Evolutionary conservation across 768 basidiomycete species (phyloP).

Genomic region (Russula sp.): DNA sequence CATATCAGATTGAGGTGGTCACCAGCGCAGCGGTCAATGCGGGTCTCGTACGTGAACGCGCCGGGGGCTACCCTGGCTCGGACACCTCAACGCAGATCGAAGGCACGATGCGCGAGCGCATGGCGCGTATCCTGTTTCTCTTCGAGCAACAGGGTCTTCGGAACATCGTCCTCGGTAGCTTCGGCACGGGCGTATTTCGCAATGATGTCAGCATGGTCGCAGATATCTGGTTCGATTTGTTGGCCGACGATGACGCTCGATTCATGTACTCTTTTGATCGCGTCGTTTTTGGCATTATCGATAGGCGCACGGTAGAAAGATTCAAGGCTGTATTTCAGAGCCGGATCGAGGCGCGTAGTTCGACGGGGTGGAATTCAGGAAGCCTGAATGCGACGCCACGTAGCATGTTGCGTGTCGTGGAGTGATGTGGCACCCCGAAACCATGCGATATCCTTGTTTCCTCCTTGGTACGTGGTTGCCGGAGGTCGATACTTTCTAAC

Average conservation of each 20-base stretch:
- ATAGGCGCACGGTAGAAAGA: slow-evolving; percentile 40
- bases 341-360: slow-evolving; percentile 6
- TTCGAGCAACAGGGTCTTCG: slow-evolving; percentile 56
- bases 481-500: background rate
- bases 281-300: slow-evolving; percentile 63
- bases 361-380: background rate
- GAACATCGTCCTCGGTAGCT: slow-evolving; percentile 64
- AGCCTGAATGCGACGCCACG: background rate
- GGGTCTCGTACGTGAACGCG: slow-evolving; percentile 36
- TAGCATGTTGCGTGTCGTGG: slow-evolving; percentile 13
- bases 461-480: background rate
- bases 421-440: slow-evolving; percentile 53
- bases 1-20: slow-evolving; percentile 57
- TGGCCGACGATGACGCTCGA: slow-evolving; percentile 43
- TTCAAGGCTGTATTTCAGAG: slow-evolving; percentile 37
- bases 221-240: slow-evolving; percentile 56
- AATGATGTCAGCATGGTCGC: slow-evolving; percentile 58
- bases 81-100: slow-evolving; percentile 37
- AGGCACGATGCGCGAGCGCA: slow-evolving; percentile 58
- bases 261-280: slow-evolving; percentile 54
- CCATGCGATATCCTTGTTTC: slow-evolving; percentile 25
- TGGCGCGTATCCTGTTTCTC: slow-evolving; percentile 59
- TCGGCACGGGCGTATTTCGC: slow-evolving; percentile 72
- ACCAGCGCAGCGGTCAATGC: slow-evolving; percentile 77
- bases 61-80: background rate